Evolutionary conservation across 108 stramenopile species (phyloP).

Genomic region (Bacterosira constricta): DNA sequence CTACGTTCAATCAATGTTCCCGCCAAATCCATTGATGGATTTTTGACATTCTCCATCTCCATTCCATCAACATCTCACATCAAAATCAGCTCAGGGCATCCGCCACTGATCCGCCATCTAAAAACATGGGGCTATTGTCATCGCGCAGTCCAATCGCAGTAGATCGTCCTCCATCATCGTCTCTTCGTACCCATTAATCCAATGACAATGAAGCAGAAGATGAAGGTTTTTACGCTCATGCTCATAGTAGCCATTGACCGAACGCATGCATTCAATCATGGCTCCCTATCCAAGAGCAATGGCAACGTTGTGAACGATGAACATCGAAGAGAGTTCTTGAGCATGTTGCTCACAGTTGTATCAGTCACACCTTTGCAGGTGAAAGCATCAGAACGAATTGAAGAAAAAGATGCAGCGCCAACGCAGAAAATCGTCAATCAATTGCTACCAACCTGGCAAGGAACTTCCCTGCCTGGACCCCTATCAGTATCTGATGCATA

Average conservation of each 20-base stretch:
- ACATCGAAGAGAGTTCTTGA: neutral
- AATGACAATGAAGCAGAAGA: neutral
- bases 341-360: neutral
- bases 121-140: too few relatives aligned
- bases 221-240: neutral
- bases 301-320: neutral
- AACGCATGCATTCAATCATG: neutral
- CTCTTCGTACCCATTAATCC: too few relatives aligned
- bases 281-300: too few relatives aligned
- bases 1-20: too few relatives aligned
- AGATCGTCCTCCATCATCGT: too few relatives aligned
- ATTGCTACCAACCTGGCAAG: conserved; percentile 25
- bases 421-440: conserved; percentile 12
- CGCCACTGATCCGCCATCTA: too few relatives aligned
- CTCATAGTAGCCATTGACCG: neutral
- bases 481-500: conserved; percentile 27
- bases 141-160: too few relatives aligned
- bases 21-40: too few relatives aligned
- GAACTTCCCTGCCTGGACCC: conserved; percentile 31
- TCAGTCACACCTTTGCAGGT: neutral
- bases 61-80: too few relatives aligned
- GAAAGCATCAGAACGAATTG: neutral
- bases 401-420: neutral
- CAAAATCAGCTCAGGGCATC: too few relatives aligned
- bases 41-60: too few relatives aligned